Evolutionary conservation across 2,329 filamentous ascomycete species (phyloP), one percentile per base, ranked within the genome.

Genomic region (Cercospora beticola): DNA sequence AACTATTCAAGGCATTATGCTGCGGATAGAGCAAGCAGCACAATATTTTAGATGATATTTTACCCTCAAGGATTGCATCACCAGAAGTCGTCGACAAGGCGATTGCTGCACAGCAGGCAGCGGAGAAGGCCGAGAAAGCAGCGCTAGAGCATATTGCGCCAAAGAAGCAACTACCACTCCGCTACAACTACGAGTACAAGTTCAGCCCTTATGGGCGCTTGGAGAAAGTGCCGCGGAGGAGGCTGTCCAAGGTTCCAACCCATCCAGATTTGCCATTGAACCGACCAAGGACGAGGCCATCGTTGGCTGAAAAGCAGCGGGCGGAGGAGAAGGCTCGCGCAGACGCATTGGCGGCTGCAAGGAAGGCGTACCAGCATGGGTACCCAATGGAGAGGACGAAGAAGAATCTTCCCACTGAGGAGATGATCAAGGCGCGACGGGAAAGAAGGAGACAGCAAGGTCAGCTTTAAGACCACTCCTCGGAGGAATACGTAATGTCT

Each of bases 1-100:
- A 97, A 85, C 86, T 97, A 79, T 91, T 94, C 87, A 97, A 95
- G 86, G 88, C 89, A 69, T 85, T 97, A 68, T 98, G 94, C 88
- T 98, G 94, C 83, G 92, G 92, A 87, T 79, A 78, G 76, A 65
- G 43, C 30, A 58, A 63, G 64, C 71, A 59, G 69, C 49, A 56
- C 33, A 62, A 56, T 28, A 62, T 21, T 40, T 16, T 52, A 61
- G 64, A 43, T 26, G 52, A 65, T 49, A 61, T 61, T 40, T 56
- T 62, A 61, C 58, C 57, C 14, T 31, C 57, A n/a, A 18, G 57
- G 31, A 62, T 61, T 33, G 43, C 62, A 46, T 43, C 52, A 16
- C 31, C 52, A 58, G 21, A 59, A 23, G 56, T 59, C n/a, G 56
- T 59, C 31, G 30, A 59, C 4, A 33, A 59, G 56, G 30, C 56